A percentile compares a stretch with the other conserved stretches of the same genome.
phyloP scores from a whole-genome alignment of 2,329 filamentous ascomycete genomes.

The Cladosporium sphaerospermum region DNA sequence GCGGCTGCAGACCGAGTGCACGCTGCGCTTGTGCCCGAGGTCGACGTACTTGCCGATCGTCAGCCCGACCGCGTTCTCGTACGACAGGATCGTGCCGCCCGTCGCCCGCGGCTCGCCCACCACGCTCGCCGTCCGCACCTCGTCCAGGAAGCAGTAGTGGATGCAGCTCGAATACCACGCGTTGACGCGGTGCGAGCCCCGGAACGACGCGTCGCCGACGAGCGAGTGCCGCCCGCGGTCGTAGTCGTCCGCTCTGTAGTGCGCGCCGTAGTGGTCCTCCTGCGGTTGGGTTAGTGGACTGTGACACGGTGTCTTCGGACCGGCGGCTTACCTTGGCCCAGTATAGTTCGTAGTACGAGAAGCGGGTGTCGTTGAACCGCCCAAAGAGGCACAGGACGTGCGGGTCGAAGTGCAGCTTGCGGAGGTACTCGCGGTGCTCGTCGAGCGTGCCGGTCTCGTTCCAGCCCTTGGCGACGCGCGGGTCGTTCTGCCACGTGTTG shows the following conservation, averaged over 20 bases:
- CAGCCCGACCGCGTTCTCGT: constrained; percentile 69
- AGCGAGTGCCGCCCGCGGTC: constrained; percentile 57
- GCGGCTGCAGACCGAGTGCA: constrained; percentile 31
- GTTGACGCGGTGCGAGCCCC: constrained; percentile 50
- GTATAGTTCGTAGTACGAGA: constrained; percentile 76
- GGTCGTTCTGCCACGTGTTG: constrained; percentile 78
- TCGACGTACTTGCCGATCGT: constrained; percentile 51
- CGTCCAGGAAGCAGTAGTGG: constrained; percentile 55
- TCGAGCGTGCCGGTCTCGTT: constrained; percentile 71
- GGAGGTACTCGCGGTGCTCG: constrained; percentile 66
- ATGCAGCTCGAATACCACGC: constrained; percentile 54
- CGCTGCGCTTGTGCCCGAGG: constrained; percentile 35
- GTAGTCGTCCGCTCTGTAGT: constrained; percentile 51
- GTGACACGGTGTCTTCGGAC: constrained; percentile 24
- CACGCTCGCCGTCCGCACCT: constrained; percentile 48
- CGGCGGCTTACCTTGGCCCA: constrained; percentile 52
- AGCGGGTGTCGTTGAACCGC: constrained; percentile 62
- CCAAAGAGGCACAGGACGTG: constrained; percentile 66
- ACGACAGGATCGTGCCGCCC: constrained; percentile 63
- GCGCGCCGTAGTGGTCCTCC: constrained; percentile 56
- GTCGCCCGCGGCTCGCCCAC: constrained; percentile 68
- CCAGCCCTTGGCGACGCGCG: constrained; percentile 73
- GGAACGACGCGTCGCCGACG: constrained; percentile 50
- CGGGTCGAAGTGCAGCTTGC: constrained; percentile 61
- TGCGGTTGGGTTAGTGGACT: constrained; percentile 25